A percentile compares a stretch with the other conserved stretches of the same genome.
These are phyloP conservation scores for Trametes punicea DNA, from an alignment of 768 basidiomycete species.

Conservation along the genomic window DNA sequence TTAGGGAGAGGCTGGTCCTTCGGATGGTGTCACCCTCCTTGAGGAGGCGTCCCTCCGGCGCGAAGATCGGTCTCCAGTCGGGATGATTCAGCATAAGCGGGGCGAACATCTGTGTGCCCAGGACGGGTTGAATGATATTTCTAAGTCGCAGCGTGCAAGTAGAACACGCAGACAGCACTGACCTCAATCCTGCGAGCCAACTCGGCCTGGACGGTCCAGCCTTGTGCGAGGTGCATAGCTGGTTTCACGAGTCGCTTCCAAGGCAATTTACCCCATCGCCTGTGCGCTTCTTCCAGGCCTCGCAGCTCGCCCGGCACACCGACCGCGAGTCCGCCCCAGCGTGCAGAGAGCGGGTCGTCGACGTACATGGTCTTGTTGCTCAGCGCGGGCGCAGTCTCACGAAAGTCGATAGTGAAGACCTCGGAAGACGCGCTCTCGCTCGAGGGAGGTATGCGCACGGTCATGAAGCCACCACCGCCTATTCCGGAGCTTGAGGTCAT, in stretches of 20 bases:
- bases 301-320: slow-evolving; percentile 89
- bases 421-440: slow-evolving; percentile 44
- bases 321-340: slow-evolving; percentile 79
- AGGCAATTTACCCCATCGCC: slow-evolving; percentile 73
- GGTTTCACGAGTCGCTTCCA: slow-evolving; percentile 82
- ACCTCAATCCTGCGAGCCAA: slow-evolving; percentile 72
- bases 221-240: slow-evolving; percentile 66
- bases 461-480: slow-evolving; percentile 88
- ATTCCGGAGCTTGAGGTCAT: slow-evolving; percentile 59
- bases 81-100: slow-evolving; percentile 61
- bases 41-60: slow-evolving; percentile 67
- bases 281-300: slow-evolving; percentile 81
- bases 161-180: slow-evolving; percentile 6
- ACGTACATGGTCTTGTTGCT: slow-evolving; percentile 78
- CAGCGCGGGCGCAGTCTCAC: slow-evolving; percentile 78
- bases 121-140: slow-evolving; percentile 14
- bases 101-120: slow-evolving; percentile 34
- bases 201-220: slow-evolving; percentile 79
- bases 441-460: slow-evolving; percentile 66
- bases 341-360: slow-evolving; percentile 48
- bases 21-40: slow-evolving; percentile 72
- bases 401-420: slow-evolving; percentile 78
- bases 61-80: slow-evolving; percentile 83
- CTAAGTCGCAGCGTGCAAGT: background rate
- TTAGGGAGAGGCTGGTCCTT: slow-evolving; percentile 72